Conservation (phyloP, 148 eudicot genomes). For the Cornus controversa region DNA sequence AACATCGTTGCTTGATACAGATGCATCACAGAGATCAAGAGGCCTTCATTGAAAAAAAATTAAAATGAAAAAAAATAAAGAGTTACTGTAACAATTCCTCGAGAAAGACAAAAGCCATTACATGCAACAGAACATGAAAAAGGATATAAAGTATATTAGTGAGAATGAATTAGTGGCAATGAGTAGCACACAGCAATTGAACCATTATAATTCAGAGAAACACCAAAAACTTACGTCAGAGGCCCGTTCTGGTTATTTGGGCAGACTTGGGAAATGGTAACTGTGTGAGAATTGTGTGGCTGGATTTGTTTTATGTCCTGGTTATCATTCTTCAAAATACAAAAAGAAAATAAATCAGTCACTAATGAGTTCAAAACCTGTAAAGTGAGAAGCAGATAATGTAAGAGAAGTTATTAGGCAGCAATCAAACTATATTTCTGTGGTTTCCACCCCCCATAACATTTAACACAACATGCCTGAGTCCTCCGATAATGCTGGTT, state of each 20-base stretch:
- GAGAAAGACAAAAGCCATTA: conserved; percentile 9
- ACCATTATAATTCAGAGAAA: conserved; percentile 7
- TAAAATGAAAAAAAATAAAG: neutral
- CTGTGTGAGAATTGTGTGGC: conserved; percentile 70
- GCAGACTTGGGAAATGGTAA: conserved; percentile 73
- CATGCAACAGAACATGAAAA: conserved; percentile 7
- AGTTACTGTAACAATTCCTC: neutral
- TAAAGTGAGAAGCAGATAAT: neutral
- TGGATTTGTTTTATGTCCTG: conserved; percentile 56
- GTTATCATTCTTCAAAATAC: neutral
- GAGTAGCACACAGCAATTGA: neutral
- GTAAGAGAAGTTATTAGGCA: neutral
- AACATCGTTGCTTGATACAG: conserved; percentile 60
- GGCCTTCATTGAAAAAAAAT: conserved; percentile 55
- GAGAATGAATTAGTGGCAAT: neutral
- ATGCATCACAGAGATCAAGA: conserved; percentile 76
- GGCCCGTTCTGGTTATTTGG: conserved; percentile 73
- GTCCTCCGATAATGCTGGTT: conserved; percentile 48
- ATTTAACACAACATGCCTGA: conserved; percentile 45
- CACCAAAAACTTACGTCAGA: conserved; percentile 67
- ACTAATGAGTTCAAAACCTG: conserved; percentile 14
- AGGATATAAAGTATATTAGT: neutral
- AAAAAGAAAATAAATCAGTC: neutral
- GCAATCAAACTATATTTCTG: neutral
- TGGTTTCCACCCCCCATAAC: neutral